Evolutionary conservation across 345 rosid genomes (phyloP), one percentile per base, ranked within the genome.

Genomic region (Gossypioides kirkii): DNA sequence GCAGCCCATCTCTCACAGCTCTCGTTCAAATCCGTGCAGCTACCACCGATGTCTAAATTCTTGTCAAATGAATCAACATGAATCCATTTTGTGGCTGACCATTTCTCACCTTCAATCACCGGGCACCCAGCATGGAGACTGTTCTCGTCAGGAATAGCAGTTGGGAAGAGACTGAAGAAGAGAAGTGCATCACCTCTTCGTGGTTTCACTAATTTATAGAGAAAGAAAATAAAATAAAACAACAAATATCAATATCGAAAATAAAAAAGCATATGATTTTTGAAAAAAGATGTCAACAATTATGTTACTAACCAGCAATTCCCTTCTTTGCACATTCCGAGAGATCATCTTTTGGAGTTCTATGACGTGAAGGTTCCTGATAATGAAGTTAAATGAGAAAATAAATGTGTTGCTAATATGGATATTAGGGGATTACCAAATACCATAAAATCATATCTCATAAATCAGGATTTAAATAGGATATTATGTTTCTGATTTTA

Each of bases 51-150:
- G 1, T 80, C 80, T 70, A 90, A 13, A 9, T 75, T 77, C 86
- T 89, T 89, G 72, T 88, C 93, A 32, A 92, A 94, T 11, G 97
- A 89, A 78, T 92, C 93, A 25, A 90, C 98, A 54, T 94, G 98
- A 74, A 94, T 87, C 98, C 98, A 94, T 82, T 94, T 94, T 0
- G 98, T 94, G 10, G 98, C 98, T 2, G 98, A 94, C 98, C 98
- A 92, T 86, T 94, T 94, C 89, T 94, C 98, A 14, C 98, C 97
- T 76, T 91, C 91, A 10, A 92, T 86, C 79, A 94, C 97, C 0
- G 93, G 98, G 85, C 97, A 94, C 11, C 98, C 98, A 22, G 89
- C 95, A 61, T 94, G 98, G 53, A 90, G 91, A 79, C 95, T 90
- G 78, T 23, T 50, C 3, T 84, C 73, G 81, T 94, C 98, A 7